Evolutionary conservation across 805 yeast genomes (phyloP).

Genomic region (Saturnispora dispora): DNA sequence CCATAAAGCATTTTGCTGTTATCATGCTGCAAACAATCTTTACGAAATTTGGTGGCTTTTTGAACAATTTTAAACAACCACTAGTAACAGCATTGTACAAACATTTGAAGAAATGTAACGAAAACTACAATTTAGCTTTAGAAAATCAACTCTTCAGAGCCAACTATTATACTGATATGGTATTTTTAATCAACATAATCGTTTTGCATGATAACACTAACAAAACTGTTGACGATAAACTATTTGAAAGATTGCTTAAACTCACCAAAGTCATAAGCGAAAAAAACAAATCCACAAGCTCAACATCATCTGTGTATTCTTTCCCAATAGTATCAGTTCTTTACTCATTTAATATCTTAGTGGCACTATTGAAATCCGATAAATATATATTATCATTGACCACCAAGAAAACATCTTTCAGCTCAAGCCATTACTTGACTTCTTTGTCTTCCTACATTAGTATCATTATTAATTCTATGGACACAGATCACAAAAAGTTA

Average conservation of each 20-base stretch:
- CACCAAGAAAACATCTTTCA: slow-evolving; percentile 18
- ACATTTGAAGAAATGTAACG: slow-evolving; percentile 26
- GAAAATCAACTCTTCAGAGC: slow-evolving; percentile 26
- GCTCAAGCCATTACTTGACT: slow-evolving; percentile 18
- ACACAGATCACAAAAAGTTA: slow-evolving; percentile 23
- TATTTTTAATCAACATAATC: slow-evolving; percentile 23
- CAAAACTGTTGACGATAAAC: slow-evolving; percentile 24
- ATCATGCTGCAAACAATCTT: slow-evolving; percentile 24
- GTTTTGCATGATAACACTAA: slow-evolving; percentile 23
- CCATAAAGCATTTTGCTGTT: slow-evolving; percentile 24
- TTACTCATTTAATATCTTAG: slow-evolving; percentile 22
- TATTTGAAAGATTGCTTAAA: slow-evolving; percentile 24
- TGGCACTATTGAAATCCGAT: slow-evolving; percentile 26
- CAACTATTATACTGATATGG: slow-evolving; percentile 26
- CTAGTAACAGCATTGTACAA: slow-evolving; percentile 25
- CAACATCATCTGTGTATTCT: slow-evolving; percentile 13
- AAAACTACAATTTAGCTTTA: slow-evolving; percentile 26
- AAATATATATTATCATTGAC: slow-evolving; percentile 20
- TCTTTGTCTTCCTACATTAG: slow-evolving; percentile 15
- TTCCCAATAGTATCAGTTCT: slow-evolving; percentile 26
- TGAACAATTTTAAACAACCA: slow-evolving; percentile 24
- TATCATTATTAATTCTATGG: slow-evolving; percentile 18
- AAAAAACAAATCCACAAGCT: slow-evolving; percentile 11
- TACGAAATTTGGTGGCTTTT: slow-evolving; percentile 27
- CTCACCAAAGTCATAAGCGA: slow-evolving; percentile 20